phyloP scores from a whole-genome alignment of 768 basidiomycete species.

The Tylopilus rubrobrunneus region DNA sequence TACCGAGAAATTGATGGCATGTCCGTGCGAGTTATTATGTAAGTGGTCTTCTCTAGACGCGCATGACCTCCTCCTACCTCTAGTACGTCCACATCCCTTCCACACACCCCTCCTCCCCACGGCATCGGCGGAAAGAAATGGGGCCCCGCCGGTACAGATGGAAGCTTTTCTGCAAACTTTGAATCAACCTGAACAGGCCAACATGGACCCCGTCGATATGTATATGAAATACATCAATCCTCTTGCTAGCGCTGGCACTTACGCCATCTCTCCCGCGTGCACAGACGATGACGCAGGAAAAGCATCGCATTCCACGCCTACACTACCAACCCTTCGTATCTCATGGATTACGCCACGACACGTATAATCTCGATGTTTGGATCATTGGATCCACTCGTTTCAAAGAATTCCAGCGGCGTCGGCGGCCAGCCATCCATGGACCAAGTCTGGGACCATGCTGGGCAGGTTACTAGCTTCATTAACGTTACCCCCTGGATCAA shows the following conservation, averaged over 20 bases:
- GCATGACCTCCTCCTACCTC: no score
- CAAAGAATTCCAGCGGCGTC: constrained; percentile 49
- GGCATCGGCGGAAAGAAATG: constrained; percentile 39
- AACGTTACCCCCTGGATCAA: constrained; percentile 33
- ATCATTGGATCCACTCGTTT: background rate
- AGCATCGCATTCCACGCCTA: constrained; percentile 65
- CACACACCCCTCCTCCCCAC: constrained; percentile 18
- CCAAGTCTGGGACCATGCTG: constrained; percentile 46
- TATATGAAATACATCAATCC: constrained; percentile 65
- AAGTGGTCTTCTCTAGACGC: background rate
- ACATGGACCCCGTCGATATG: constrained; percentile 51
- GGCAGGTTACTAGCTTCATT: constrained; percentile 38
- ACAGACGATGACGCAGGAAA: constrained; percentile 33
- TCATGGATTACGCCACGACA: constrained; percentile 48
- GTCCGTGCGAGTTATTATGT: constrained; percentile 27
- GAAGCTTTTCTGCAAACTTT: constrained; percentile 43
- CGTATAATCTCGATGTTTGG: constrained; percentile 34
- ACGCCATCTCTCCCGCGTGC: constrained; percentile 33
- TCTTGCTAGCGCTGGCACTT: constrained; percentile 42
- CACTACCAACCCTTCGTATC: constrained; percentile 39
- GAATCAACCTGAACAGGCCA: constrained; percentile 42
- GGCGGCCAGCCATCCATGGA: constrained; percentile 30
- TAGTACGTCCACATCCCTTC: no score
- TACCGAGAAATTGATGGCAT: constrained; percentile 19
- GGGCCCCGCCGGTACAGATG: constrained; percentile 40